Conservation (phyloP, 805 yeast species). For the Blastobotrys chiropterorum region DNA sequence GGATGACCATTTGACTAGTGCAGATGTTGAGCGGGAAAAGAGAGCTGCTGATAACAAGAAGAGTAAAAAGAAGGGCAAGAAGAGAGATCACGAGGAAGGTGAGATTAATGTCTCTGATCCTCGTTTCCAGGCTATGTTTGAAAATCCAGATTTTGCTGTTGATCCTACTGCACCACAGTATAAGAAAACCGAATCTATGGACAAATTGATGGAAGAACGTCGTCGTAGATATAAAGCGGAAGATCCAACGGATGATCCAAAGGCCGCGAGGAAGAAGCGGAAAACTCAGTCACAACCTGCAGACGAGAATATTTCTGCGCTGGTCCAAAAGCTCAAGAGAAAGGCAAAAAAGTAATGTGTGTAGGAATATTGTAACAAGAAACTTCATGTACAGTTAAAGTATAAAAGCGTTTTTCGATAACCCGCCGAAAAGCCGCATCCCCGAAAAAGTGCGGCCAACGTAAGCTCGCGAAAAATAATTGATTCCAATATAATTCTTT, state of each 20-base stretch:
- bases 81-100: constrained; percentile 37
- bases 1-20: constrained; percentile 45
- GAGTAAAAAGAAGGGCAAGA: constrained; percentile 36
- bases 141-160: constrained; percentile 85
- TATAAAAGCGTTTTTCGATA: no score
- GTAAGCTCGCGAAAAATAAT: no score
- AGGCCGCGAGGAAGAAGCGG: constrained; percentile 7
- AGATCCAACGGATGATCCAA: constrained; percentile 3
- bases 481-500: no score
- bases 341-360: neutral
- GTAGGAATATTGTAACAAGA: no score
- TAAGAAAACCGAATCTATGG: constrained; percentile 84
- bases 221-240: constrained; percentile 24
- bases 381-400: no score
- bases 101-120: constrained; percentile 71
- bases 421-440: no score
- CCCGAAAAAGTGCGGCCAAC: no score
- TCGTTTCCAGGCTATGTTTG: constrained; percentile 78
- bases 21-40: constrained; percentile 25
- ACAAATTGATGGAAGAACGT: constrained; percentile 70
- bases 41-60: constrained; percentile 67
- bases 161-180: constrained; percentile 91
- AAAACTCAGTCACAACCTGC: constrained; percentile 5
- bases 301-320: constrained; percentile 63
- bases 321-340: constrained; percentile 61